Conservation (phyloP, 1,284 basidiomycete genomes). For the Lentinus polychrous region DNA sequence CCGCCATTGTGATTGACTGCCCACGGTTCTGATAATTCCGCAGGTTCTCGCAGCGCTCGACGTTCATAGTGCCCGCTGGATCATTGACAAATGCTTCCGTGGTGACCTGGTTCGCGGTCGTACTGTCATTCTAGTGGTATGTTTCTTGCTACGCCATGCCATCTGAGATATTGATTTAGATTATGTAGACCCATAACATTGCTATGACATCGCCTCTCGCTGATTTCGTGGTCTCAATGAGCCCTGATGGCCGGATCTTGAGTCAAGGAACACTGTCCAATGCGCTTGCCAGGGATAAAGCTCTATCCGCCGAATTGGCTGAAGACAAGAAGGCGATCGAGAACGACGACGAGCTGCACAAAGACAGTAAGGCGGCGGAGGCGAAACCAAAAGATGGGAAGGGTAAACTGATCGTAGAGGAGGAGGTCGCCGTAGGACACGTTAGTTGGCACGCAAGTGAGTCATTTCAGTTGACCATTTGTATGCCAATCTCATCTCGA, state of each 20-base stretch:
- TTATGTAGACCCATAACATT: constrained; percentile 60
- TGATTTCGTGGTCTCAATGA: constrained; percentile 50
- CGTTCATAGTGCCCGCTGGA: constrained; percentile 62
- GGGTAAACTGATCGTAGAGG: constrained; percentile 48
- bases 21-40: no score
- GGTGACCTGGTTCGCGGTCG: constrained; percentile 58
- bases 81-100: constrained; percentile 63
- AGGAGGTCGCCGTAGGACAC: constrained; percentile 52
- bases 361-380: constrained; percentile 14
- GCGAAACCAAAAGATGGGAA: constrained; percentile 25
- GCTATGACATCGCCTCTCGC: constrained; percentile 57
- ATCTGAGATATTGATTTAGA: neutral
- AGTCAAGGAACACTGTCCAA: constrained; percentile 38
- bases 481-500: constrained; percentile 4
- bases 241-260: constrained; percentile 38
- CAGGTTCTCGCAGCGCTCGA: constrained; percentile 41
- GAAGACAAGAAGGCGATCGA: constrained; percentile 31
- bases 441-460: constrained; percentile 38
- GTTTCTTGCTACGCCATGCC: constrained; percentile 13
- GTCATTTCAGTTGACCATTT: constrained; percentile 12
- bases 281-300: constrained; percentile 27
- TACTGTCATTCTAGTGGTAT: constrained; percentile 62
- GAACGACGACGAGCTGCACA: constrained; percentile 30
- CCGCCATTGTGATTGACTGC: no score
- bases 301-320: constrained; percentile 26